A percentile compares a stretch with the other conserved stretches of the same genome.
These are phyloP conservation scores for Hymenoscyphus linearis DNA, from an alignment of 2,329 filamentous ascomycete species.

Conservation along the genomic window DNA sequence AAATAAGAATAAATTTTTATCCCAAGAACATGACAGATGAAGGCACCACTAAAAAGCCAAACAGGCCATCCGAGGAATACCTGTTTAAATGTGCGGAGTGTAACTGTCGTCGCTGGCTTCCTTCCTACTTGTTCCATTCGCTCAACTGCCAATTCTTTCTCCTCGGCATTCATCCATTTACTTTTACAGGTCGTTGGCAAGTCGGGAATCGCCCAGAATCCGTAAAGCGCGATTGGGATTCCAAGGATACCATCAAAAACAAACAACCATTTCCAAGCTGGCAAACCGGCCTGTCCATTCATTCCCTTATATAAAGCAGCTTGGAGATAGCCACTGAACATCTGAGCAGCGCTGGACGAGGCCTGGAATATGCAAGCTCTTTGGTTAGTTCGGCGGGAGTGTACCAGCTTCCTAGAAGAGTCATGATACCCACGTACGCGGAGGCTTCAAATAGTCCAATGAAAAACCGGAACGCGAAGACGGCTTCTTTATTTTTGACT, in stretches of 20 bases:
- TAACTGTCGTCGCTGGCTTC: background rate
- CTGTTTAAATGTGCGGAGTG: background rate
- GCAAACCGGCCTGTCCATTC: slow-evolving; percentile 39
- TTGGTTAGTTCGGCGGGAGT: slow-evolving; percentile 50
- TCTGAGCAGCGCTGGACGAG: slow-evolving; percentile 50
- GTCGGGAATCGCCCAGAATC: background rate
- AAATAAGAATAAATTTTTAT: background rate
- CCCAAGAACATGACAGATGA: background rate
- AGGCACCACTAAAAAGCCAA: background rate
- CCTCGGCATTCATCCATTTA: background rate
- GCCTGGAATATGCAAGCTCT: slow-evolving; percentile 53
- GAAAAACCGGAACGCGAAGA: slow-evolving; percentile 53
- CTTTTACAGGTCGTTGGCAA: background rate
- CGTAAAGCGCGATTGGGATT: background rate
- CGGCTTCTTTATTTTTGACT: slow-evolving; percentile 43
- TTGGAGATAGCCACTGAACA: slow-evolving; percentile 58
- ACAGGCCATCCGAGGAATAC: background rate
- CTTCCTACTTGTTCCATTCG: background rate
- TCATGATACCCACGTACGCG: slow-evolving; percentile 45
- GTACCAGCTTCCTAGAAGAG: slow-evolving; percentile 55
- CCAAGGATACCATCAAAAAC: slow-evolving; percentile 4
- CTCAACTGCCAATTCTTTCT: background rate
- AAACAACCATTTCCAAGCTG: slow-evolving; percentile 46
- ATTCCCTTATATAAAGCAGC: slow-evolving; percentile 29
- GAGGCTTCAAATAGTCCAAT: slow-evolving; percentile 47